These are phyloP conservation scores for Monosporascus sp. DNA, from an alignment of 2,329 filamentous ascomycete genomes.

Conservation along the genomic window DNA sequence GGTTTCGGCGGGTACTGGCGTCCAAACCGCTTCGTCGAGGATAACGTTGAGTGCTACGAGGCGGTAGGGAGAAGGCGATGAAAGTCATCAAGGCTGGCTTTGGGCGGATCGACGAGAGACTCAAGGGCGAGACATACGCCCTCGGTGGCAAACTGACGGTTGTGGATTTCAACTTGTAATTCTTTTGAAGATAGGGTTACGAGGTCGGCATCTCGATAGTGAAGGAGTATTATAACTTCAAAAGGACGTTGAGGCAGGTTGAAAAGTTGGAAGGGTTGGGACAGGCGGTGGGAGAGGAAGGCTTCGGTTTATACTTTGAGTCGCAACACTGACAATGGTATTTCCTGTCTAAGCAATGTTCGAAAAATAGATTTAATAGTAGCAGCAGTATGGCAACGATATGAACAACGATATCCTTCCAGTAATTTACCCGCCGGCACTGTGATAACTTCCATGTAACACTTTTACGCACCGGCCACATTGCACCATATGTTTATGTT, in stretches of 20 bases:
- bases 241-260: conserved; percentile 6
- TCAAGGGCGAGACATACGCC: conserved; percentile 8
- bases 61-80: conserved; percentile 10
- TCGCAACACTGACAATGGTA: neutral
- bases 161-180: conserved; percentile 18
- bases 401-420: no score
- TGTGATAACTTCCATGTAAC: no score
- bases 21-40: conserved; percentile 23
- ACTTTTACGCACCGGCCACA: no score
- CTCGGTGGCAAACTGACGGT: conserved; percentile 16
- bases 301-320: neutral
- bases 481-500: no score
- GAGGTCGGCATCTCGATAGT: conserved; percentile 7
- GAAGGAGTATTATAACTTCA: conserved; percentile 11
- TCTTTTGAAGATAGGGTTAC: conserved; percentile 16
- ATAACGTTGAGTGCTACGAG: conserved; percentile 3
- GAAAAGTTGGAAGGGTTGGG: conserved; percentile 9
- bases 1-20: conserved; percentile 22
- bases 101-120: conserved; percentile 12
- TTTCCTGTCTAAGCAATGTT: no score
- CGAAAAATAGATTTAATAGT: no score
- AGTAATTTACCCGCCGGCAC: no score
- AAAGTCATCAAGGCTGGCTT: conserved; percentile 9
- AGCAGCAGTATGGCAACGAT: no score
- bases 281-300: conserved; percentile 1